Evolutionary conservation across 352 stramenopile species (phyloP).

Genomic region (Phytophthora kernoviae): DNA sequence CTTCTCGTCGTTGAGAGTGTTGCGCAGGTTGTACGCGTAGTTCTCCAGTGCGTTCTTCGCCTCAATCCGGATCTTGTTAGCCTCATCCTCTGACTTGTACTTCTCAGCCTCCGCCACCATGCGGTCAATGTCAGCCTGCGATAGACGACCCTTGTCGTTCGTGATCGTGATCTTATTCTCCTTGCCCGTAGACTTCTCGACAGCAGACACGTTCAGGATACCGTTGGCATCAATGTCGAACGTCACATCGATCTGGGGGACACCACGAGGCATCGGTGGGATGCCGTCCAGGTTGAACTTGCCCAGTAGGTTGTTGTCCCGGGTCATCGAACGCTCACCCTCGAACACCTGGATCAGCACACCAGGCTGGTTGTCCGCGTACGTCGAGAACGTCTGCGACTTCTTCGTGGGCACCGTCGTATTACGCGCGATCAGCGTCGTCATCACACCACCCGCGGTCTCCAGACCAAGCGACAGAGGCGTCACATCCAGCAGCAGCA

Average conservation of each 20-base stretch:
- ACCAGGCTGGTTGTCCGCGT: conserved; percentile 84
- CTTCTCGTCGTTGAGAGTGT: conserved; percentile 94
- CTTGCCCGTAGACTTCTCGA: conserved; percentile 97
- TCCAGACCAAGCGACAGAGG: conserved; percentile 88
- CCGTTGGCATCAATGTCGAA: conserved; percentile 91
- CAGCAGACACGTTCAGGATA: conserved; percentile 94
- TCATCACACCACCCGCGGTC: conserved; percentile 89
- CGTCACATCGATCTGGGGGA: conserved; percentile 90
- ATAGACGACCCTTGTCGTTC: conserved; percentile 97
- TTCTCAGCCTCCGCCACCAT: conserved; percentile 98
- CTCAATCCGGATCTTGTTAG: conserved; percentile 96
- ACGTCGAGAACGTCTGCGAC: conserved; percentile 89
- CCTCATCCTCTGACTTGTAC: conserved; percentile 97
- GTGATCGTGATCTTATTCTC: conserved; percentile 98
- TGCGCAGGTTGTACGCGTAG: conserved; percentile 95
- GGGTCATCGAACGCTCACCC: conserved; percentile 94
- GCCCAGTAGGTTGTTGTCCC: conserved; percentile 91
- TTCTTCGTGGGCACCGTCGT: conserved; percentile 90
- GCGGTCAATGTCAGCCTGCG: conserved; percentile 97
- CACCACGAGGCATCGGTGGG: conserved; percentile 86
- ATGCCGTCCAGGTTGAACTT: conserved; percentile 90
- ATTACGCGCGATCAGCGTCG: conserved; percentile 84
- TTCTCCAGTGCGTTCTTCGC: conserved; percentile 96
- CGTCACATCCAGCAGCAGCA: conserved; percentile 89
- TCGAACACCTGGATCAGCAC: conserved; percentile 92